Evolutionary conservation across 176 grass and related monocot genomes (phyloP), one percentile per base, ranked within the genome.

Genomic region (Carex kokanica): DNA sequence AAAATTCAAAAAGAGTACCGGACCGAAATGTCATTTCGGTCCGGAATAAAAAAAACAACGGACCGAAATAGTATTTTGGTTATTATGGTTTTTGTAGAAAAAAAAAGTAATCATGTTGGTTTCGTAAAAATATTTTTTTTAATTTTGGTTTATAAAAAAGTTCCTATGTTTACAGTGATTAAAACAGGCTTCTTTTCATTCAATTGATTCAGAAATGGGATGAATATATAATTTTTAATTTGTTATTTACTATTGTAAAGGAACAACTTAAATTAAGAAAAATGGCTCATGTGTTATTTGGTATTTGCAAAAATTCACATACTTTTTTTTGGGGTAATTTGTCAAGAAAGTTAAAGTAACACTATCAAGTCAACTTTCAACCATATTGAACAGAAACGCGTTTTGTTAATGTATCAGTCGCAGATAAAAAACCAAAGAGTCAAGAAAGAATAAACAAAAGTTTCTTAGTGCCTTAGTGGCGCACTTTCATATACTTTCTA

Each of bases 301-400:
- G 65, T n/a, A 27, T 38, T 68, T 40, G 32, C 65, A 68, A 40
- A 18, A n/a, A 70, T 43, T 2, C 66, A 20, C 36, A 70, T 43
- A 31, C 11, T 62, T 52, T 77, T 77, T 10, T 34, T 51, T 5
- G 29, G 51, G 73, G 32, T 78, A 78, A 17, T 56, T 78, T 56
- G 51, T 78, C 51, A 78, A 56, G 73, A 78, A 74, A 55, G 73
- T 54, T 78, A 56, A 77, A 56, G 73, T 32, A 56, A 56, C 73
- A 78, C 51, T 78, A 56, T 21, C 41, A 27, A 78, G 73, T 78
- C 73, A 78, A 78, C 23, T 56, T 78, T 78, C 73, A 78, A 78
- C 72, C 73, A 56, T 78, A 78, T 56, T 18, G 55, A 78, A 31
- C 10, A 56, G 24, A 78, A 25, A 78, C 73, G 73, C 73, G 73